A percentile compares a stretch with the other conserved stretches of the same genome.
These are phyloP conservation scores for Hypoxylon sp. DNA, from an alignment of 2,329 filamentous ascomycete species.

Conservation along the genomic window DNA sequence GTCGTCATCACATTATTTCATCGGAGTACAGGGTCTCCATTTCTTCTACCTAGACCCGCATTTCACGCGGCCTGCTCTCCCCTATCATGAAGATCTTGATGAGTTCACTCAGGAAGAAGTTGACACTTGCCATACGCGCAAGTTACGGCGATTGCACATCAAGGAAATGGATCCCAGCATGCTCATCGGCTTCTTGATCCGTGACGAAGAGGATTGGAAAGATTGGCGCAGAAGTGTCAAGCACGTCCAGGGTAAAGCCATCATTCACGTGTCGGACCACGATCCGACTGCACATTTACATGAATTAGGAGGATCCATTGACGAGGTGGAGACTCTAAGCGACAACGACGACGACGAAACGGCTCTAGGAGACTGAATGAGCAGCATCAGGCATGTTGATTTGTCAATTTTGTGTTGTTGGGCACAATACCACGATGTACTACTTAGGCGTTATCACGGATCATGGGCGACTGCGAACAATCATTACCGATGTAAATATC, in stretches of 20 bases:
- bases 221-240: slow-evolving; percentile 83
- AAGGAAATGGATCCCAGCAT: slow-evolving; percentile 98
- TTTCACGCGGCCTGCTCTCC: slow-evolving; percentile 80
- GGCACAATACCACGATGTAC: slow-evolving; percentile 38
- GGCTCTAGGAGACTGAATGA: slow-evolving; percentile 26
- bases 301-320: slow-evolving; percentile 79
- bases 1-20: slow-evolving; percentile 80
- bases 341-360: slow-evolving; percentile 73
- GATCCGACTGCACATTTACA: slow-evolving; percentile 69
- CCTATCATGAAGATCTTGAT: slow-evolving; percentile 67
- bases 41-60: slow-evolving; percentile 98
- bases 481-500: slow-evolving; percentile 36
- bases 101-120: slow-evolving; percentile 79
- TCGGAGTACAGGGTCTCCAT: slow-evolving; percentile 73
- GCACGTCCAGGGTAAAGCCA: slow-evolving; percentile 81
- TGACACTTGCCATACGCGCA: slow-evolving; percentile 86
- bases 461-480: slow-evolving; percentile 24
- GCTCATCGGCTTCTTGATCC: slow-evolving; percentile 93
- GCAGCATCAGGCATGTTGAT: slow-evolving; percentile 20
- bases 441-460: slow-evolving; percentile 40
- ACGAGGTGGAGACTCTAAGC: slow-evolving; percentile 91
- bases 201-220: slow-evolving; percentile 83
- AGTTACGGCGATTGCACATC: slow-evolving; percentile 83
- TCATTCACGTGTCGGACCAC: slow-evolving; percentile 84
- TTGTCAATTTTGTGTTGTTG: slow-evolving; percentile 28